Percentiles rank a stretch among this genome's conserved stretches.
phyloP scores from a whole-genome alignment of 179 eudicot species.

The Silene vulgaris region DNA sequence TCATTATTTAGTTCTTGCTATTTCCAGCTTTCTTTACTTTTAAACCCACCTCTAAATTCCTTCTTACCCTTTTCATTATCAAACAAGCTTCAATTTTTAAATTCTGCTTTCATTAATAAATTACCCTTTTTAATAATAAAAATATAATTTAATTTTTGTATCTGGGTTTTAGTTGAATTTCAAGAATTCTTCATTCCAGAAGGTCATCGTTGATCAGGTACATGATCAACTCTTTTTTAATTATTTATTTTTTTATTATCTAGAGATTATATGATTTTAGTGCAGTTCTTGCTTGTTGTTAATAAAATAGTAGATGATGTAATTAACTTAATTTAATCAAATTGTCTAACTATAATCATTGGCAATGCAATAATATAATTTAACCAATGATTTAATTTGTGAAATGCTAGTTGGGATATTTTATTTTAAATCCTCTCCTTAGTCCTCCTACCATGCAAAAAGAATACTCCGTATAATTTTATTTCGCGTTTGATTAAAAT shows the following conservation, averaged over 20 bases:
- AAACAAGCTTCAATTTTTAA: neutral
- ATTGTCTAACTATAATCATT: neutral
- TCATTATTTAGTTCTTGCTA: neutral
- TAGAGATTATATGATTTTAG: neutral
- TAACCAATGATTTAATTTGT: neutral
- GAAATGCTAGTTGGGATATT: too few species aligned
- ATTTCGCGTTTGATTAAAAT: too few species aligned
- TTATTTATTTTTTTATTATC: neutral
- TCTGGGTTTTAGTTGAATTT: neutral
- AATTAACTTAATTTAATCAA: neutral
- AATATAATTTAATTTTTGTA: neutral
- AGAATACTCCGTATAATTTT: too few species aligned
- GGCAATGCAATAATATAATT: neutral
- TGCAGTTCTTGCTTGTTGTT: neutral
- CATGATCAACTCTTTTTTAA: neutral
- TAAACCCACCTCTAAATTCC: neutral
- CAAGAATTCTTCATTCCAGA: neutral
- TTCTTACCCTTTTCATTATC: neutral
- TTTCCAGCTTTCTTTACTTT: slow-evolving; percentile 7
- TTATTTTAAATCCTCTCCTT: too few species aligned
- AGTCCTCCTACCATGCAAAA: too few species aligned
- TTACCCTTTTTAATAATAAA: neutral
- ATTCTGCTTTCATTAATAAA: neutral
- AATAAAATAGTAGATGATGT: too few species aligned
- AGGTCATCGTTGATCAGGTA: slow-evolving; percentile 9